Base-by-base conservation (phyloP, 805 yeast species). In the Danielozyma ontarioensis region DNA sequence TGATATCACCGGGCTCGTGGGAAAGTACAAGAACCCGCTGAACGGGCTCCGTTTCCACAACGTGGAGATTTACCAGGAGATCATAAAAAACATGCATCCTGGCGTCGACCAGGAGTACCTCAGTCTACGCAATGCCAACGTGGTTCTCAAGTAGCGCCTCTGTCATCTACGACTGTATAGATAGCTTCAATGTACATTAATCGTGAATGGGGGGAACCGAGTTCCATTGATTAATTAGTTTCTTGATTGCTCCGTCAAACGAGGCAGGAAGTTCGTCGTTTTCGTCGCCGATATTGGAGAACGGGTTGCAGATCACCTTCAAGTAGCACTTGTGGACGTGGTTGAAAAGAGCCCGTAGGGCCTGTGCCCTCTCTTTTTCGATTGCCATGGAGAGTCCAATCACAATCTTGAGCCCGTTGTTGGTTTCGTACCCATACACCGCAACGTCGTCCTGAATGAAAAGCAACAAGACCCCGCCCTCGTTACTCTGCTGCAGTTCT, bases 51-150 rank as follows among this genome's bases (percentile, higher is more conserved):
- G 96, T 35, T 90, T 78, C 55, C 78, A 84, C 57, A 82, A 90
- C 53, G 78, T 78, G 32, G 97, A 90, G 57, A 80, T 90, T 19
- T 89, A 77, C 55, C 70, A 63, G 44, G 84, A 80, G 30, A 68
- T 82, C 23, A 82, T 86, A 23, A 77, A 78, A 53, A 76, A 77
- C 41, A 76, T 90, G 78, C 81, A 88, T 1, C 85, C 94, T 3
- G 96, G 96, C 16, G 83, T 83, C 18, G 97, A 90, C 58, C 97
- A 90, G 60, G 94, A 88, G 57, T 90, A 88, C 54, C 66, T 90
- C 51, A 83, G 83, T 43, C 64, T 90, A 39, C 72, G 97, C 46
- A 86, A 84, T 33, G 97, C 96, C 25, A 84, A 90, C 53, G 87
- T 89, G 13, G 76, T 90, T 6, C 67, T 89, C 54, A 79, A 83